phyloP scores from a whole-genome alignment of 1,139 yeast genomes.

The Barnettozyma hawaiiensis region DNA sequence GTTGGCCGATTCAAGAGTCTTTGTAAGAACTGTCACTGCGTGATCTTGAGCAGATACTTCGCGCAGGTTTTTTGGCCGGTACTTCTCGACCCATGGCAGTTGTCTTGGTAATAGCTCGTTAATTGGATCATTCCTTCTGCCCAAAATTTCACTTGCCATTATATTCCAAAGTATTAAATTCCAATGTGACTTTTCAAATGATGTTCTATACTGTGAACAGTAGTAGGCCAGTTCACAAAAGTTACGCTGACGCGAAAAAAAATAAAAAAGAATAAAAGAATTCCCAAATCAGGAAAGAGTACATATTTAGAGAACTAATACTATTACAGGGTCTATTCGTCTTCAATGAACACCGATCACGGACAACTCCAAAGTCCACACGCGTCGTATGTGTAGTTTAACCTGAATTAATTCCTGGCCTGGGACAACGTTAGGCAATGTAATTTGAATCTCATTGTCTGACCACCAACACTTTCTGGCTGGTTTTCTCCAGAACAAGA shows the following conservation, averaged over 20 bases:
- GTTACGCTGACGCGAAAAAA: not conserved
- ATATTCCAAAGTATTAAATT: too few relatives aligned
- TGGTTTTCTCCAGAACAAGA: conserved; percentile 95
- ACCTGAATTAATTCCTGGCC: conserved; percentile 18
- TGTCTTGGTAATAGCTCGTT: conserved; percentile 16
- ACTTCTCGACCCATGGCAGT: conserved; percentile 28
- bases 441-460: conserved; percentile 52
- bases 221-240: not conserved
- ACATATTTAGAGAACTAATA: not conserved
- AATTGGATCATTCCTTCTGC: not conserved
- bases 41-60: conserved; percentile 93
- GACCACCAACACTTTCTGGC: conserved; percentile 99
- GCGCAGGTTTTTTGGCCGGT: conserved; percentile 63
- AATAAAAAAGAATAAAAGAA: not conserved
- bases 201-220: too few relatives aligned
- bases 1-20: conserved; percentile 74
- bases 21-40: conserved; percentile 78
- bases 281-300: not conserved
- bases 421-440: conserved; percentile 34
- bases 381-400: conserved; percentile 32
- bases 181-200: not conserved
- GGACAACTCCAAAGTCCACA: conserved; percentile 38
- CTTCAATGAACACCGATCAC: conserved; percentile 35
- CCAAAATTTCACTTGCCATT: conserved; percentile 6
- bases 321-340: not conserved